Base-by-base conservation (phyloP, 306 rosid species). In the Prunus kanzakura region DNA sequence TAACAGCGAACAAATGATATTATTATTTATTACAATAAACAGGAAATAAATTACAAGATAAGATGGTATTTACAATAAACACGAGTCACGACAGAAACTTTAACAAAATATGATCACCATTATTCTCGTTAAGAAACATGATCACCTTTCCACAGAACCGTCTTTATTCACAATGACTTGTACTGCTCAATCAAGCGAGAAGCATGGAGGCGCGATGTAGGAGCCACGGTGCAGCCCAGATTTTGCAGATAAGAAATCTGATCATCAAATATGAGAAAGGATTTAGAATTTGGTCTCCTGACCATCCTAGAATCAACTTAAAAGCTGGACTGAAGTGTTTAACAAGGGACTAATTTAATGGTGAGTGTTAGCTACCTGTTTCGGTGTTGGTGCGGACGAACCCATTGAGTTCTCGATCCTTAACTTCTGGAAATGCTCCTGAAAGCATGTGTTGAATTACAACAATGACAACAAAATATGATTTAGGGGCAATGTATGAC, bases 171-270 rank as follows among this genome's bases (percentile, higher is more conserved):
- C 66, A 95, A 76, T 56, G 95, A 90, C 78, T 95, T 92, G 87
- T 92, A 95, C 72, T 92, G 97, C 87, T 90, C 98, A 61, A 95
- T 95, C 81, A 95, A 86, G 71, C 71, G 88, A 77, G 98, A 95
- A 9, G 98, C 98, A 57, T 92, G 97, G 72, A 95, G 97, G 23
- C 96, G 93, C 0, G 98, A 90, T 0, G 96, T 86, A 25, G 98
- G 98, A 72, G 78, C 78, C 60, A 70, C 63, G 1, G 98, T 95
- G 85, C 98, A 95, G 25, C 98, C 98, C 83, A 95, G 76, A 79
- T 74, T 92, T 67, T 86, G 93, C 88, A 92, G 82, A 83, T 89
- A 95, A 13, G 97, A 92, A 67, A 92, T 87, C 98, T 95, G 96
- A 69, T 29, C 8, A 60, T 74, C 32, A 41, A 73, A 12, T 15